Evolutionary conservation across 208 protist species (phyloP), one percentile per base, ranked within the genome.

Genomic region (Leishmania tropica): DNA sequence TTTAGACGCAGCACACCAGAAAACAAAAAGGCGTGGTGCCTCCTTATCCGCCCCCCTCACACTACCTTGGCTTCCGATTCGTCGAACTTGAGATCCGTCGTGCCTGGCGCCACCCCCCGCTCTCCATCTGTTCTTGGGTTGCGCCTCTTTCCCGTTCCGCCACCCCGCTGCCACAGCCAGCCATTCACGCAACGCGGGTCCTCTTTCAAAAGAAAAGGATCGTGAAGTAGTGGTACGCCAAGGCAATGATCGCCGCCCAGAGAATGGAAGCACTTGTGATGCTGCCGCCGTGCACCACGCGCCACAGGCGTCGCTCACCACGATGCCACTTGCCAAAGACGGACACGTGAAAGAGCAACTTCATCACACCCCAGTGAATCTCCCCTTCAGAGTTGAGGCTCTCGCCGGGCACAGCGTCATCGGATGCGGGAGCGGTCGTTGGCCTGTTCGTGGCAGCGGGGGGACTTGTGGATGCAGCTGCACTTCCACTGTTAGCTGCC

Each of bases 321-420:
- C 86, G 71, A 67, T 90, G 81, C 89, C 88, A 94, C 75, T 89
- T 70, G 10, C 96, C 99, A 67, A 99, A 92, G 10, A 99, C 96
- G 85, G 96, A 99, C 88, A 99, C 98, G 88, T 99, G 99, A 1
- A 97, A 98, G 8, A 98, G 97, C 81, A 99, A 99, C 88, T 99
- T 99, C 37, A 99, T 85, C 1, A 97, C 92, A 42, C 97, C 75
- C 56, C 96, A 92, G 76, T 78, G 78, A 47, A 99, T 97, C 35
- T 86, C 85, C 60, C 90, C 83, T 42, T 84, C 73, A 24, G 72
- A 31, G n/a, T 79, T 80, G 13, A 21, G 19, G 21, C 37, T 48
- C 58, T 81, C 81, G 56, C 54, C 56, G 4, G 75, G 40, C 40
- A 76, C 73, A 45, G 53, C 73, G 73, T 76, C 73, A 42, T 76